These are phyloP conservation scores for Cercospora nicotianae DNA, from an alignment of 2,329 filamentous ascomycete species.

Conservation along the genomic window DNA sequence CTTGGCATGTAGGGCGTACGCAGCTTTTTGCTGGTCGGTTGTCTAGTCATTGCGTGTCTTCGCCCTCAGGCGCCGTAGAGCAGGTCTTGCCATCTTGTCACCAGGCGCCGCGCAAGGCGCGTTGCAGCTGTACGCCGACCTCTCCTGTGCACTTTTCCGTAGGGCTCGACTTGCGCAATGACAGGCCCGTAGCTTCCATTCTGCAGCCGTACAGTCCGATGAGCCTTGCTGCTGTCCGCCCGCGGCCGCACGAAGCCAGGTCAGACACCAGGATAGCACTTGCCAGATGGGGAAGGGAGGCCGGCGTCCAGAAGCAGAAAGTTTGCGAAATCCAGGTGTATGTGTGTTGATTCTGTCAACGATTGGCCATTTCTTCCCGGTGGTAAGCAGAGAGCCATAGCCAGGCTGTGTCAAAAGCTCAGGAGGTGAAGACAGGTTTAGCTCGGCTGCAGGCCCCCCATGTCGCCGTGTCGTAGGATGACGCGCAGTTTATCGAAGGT, in stretches of 20 bases:
- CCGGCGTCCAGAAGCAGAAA: neutral
- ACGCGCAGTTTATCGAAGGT: neutral
- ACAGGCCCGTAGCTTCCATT: neutral
- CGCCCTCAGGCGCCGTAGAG: neutral
- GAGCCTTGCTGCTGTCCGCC: neutral
- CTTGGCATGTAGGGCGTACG: neutral
- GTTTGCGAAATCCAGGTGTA: neutral
- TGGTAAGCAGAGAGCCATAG: neutral
- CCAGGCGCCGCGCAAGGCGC: neutral
- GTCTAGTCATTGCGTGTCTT: no score
- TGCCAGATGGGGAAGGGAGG: neutral
- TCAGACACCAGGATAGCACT: neutral
- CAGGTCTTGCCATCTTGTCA: neutral
- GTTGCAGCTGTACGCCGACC: neutral
- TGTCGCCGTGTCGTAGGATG: neutral
- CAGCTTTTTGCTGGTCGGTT: neutral
- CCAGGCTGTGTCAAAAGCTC: neutral
- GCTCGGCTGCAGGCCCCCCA: neutral
- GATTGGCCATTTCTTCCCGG: neutral
- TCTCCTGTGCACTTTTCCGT: no score
- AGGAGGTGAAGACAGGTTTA: neutral
- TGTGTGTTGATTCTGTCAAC: neutral
- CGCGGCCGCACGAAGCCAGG: neutral
- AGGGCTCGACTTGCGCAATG: neutral
- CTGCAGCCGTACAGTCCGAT: neutral